Evolutionary conservation across 2,329 filamentous ascomycete species (phyloP).

Genomic region (Plenodomus lindquistii): DNA sequence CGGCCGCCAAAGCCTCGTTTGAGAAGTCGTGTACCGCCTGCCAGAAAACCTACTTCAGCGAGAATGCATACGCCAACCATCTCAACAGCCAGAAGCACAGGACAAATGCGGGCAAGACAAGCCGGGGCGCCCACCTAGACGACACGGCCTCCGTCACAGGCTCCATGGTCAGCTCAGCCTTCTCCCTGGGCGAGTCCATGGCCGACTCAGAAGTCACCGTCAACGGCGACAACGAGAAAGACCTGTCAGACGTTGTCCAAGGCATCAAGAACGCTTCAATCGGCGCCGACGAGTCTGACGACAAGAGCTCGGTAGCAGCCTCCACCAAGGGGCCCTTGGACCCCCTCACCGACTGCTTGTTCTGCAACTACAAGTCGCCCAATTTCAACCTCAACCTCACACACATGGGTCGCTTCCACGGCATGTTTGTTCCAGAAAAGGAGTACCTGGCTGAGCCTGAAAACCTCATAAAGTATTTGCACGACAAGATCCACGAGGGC

Average conservation of each 20-base stretch:
- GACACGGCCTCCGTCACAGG: constrained; percentile 66
- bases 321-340: constrained; percentile 40
- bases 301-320: constrained; percentile 35
- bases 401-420: constrained; percentile 92
- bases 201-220: constrained; percentile 55
- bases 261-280: constrained; percentile 66
- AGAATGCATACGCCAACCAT: constrained; percentile 95
- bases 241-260: constrained; percentile 77
- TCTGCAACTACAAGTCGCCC: constrained; percentile 87
- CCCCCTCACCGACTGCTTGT: constrained; percentile 68
- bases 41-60: constrained; percentile 92
- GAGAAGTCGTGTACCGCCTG: constrained; percentile 82
- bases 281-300: constrained; percentile 45
- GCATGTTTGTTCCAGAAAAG: constrained; percentile 94
- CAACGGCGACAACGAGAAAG: constrained; percentile 71
- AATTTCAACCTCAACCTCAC: constrained; percentile 74
- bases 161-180: constrained; percentile 87
- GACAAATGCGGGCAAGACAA: constrained; percentile 60
- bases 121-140: constrained; percentile 48
- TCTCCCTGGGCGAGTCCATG: constrained; percentile 84
- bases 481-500: constrained; percentile 76
- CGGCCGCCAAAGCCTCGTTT: constrained; percentile 85
- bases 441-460: constrained; percentile 81
- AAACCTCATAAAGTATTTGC: constrained; percentile 76
- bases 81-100: constrained; percentile 89